phyloP scores from a whole-genome alignment of 1,284 basidiomycete genomes.

The Cutaneotrichosporon mucoides region DNA sequence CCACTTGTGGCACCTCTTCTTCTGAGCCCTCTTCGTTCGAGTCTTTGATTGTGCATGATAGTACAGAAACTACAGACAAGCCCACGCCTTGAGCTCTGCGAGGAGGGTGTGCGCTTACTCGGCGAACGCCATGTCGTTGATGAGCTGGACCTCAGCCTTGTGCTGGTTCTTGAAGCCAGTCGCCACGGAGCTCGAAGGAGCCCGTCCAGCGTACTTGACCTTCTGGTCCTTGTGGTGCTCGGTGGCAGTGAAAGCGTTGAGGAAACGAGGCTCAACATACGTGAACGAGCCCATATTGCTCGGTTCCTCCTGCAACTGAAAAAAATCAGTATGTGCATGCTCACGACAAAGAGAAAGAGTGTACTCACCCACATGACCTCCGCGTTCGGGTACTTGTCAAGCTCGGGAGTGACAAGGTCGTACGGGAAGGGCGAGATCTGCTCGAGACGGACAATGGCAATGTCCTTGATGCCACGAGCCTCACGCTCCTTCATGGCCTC shows the following conservation, averaged over 20 bases:
- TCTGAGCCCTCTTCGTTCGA: not conserved
- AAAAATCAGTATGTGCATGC: too few species aligned
- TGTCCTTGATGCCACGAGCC: slow-evolving; percentile 80
- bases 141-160: slow-evolving; percentile 77
- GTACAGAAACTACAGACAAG: slow-evolving; percentile 4
- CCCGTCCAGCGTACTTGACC: slow-evolving; percentile 75
- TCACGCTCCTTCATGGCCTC: slow-evolving; percentile 83
- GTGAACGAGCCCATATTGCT: slow-evolving; percentile 26
- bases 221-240: slow-evolving; percentile 87
- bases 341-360: too few species aligned
- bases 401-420: slow-evolving; percentile 79
- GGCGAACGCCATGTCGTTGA: slow-evolving; percentile 55
- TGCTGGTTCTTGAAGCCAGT: slow-evolving; percentile 58
- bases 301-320: slow-evolving; percentile 1
- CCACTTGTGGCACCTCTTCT: too few species aligned
- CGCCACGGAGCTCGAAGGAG: too few species aligned
- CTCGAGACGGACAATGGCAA: slow-evolving; percentile 91
- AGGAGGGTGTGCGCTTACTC: not conserved
- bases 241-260: slow-evolving; percentile 71
- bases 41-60: slow-evolving; percentile 1
- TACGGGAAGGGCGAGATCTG: slow-evolving; percentile 96
- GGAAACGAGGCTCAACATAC: slow-evolving; percentile 83
- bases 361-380: too few species aligned
- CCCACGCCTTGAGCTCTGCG: not conserved
- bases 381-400: slow-evolving; percentile 97